phyloP scores from a whole-genome alignment of 2,329 filamentous ascomycete species.

The Xylaria sp. region DNA sequence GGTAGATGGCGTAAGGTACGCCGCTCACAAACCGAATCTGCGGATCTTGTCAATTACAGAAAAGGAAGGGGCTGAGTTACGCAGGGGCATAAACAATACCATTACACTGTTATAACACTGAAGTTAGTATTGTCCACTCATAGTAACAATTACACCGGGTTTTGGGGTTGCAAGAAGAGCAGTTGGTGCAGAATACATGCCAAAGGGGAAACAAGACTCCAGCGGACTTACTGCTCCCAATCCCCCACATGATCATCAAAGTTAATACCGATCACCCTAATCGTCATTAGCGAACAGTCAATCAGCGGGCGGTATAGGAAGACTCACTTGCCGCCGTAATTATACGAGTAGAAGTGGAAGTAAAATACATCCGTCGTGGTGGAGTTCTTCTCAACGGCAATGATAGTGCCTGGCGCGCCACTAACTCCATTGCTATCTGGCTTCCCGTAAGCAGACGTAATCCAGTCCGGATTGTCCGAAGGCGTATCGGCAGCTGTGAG shows the following conservation, averaged over 20 bases:
- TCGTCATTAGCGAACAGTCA: not conserved
- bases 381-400: constrained; percentile 34
- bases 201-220: no score
- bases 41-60: not conserved
- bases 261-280: constrained; percentile 27
- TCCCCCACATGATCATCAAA: constrained; percentile 33
- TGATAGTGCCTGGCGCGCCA: constrained; percentile 30
- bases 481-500: constrained; percentile 23
- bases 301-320: not conserved
- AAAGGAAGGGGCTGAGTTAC: not conserved
- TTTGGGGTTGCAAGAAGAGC: no score
- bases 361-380: constrained; percentile 32
- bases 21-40: constrained; percentile 32
- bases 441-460: constrained; percentile 27
- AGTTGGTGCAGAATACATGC: no score
- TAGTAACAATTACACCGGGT: no score
- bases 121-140: no score
- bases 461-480: constrained; percentile 28
- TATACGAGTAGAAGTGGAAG: constrained; percentile 34
- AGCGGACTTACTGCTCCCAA: no score
- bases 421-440: constrained; percentile 25
- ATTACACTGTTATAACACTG: no score
- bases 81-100: constrained; percentile 8
- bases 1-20: constrained; percentile 32
- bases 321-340: constrained; percentile 34